phyloP scores from a whole-genome alignment of 1,284 basidiomycete species.

The Leccinum griseonigrum region DNA sequence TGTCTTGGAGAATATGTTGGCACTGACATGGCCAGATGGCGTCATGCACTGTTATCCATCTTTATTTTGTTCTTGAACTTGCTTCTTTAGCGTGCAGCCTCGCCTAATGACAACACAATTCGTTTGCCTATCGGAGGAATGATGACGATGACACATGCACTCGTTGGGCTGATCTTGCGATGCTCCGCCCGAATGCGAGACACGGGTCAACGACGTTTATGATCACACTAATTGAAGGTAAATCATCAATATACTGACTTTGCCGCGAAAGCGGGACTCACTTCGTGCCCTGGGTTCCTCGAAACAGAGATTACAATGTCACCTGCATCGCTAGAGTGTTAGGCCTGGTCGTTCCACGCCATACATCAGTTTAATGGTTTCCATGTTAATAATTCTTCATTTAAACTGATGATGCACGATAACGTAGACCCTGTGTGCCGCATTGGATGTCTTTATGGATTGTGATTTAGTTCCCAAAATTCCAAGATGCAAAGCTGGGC shows the following conservation, averaged over 20 bases:
- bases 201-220: no score
- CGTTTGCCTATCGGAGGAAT: no score
- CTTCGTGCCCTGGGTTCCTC: no score
- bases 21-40: not conserved
- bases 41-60: not conserved
- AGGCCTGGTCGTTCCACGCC: not conserved
- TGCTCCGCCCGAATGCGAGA: no score
- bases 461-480: not conserved
- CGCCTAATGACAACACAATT: not conserved
- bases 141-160: no score
- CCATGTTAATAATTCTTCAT: not conserved
- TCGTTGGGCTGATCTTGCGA: no score
- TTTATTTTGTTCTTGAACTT: not conserved
- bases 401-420: not conserved
- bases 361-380: not conserved
- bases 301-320: not conserved
- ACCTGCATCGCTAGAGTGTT: not conserved
- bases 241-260: not conserved
- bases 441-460: not conserved
- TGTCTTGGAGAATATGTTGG: not conserved
- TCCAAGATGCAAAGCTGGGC: not conserved
- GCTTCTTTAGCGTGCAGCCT: not conserved
- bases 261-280: not conserved
- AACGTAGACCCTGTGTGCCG: not conserved
- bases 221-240: no score